phyloP scores from a whole-genome alignment of 176 grass and related monocot species.

The Microstegium vimineum region DNA sequence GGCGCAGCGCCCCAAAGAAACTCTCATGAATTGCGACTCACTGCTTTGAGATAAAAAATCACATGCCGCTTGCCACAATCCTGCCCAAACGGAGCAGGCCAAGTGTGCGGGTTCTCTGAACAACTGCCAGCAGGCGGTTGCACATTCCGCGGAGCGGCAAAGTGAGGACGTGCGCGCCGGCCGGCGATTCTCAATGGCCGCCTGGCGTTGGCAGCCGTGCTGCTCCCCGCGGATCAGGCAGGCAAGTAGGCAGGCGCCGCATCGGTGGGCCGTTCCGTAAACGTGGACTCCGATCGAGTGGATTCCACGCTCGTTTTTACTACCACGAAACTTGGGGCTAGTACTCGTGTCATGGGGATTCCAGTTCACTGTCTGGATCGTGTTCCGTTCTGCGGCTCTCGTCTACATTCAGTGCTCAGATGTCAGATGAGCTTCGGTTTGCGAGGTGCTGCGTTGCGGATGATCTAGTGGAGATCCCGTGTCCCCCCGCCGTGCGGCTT shows the following conservation, averaged over 20 bases:
- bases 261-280: background rate
- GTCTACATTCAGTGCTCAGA: conserved; percentile 32
- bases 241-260: conserved; percentile 4
- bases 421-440: background rate
- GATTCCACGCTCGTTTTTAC: background rate
- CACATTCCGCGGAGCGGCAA: conserved; percentile 26
- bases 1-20: conserved; percentile 34
- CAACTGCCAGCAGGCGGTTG: conserved; percentile 19
- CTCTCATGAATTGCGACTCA: background rate
- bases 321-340: background rate
- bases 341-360: conserved; percentile 19
- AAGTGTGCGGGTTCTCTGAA: conserved; percentile 15
- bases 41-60: conserved; percentile 26
- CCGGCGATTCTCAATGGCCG: conserved; percentile 7
- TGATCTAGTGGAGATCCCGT: conserved; percentile 31
- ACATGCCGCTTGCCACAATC: conserved; percentile 45
- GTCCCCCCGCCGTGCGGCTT: background rate
- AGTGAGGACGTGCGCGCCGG: background rate
- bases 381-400: background rate
- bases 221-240: background rate
- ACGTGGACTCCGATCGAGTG: background rate
- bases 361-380: conserved; percentile 20
- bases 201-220: conserved; percentile 12
- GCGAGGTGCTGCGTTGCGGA: background rate
- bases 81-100: conserved; percentile 7